Base-by-base conservation (phyloP, 441 rosid species). In the Euphorbia celastroides region DNA sequence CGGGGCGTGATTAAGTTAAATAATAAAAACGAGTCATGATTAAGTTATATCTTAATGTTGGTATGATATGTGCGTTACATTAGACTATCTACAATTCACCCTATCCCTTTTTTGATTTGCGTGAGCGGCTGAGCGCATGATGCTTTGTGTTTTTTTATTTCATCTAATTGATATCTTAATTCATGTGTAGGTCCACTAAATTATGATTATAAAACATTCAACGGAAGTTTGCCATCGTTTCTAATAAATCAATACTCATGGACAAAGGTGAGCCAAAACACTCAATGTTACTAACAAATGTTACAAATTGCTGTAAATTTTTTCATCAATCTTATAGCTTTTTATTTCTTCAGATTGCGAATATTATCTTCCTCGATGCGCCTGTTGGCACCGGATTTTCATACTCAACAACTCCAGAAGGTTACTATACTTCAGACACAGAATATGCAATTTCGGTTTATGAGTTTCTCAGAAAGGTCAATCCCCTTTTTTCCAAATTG, bases 311-410 rank as follows among this genome's bases (percentile, higher is more conserved):
- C 38, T 63, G 56, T 17, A 22, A 46, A 0, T 46, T 48, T 14
- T n/a, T 64, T 50, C 14, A 10, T 41, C 19, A 50, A 50, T 64
- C 28, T 64, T 64, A 17, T 50, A 7, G 32, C 50, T 26, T 23
- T 22, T 46, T 23, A 0, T 34, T 20, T 28, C 36, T 57, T 38
- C 54, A 70, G 68, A 32, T 56, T 55, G 68, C 73, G 55, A 82
- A 74, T 75, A 82, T 82, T 31, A 42, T 82, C 57, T 78, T 68
- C 42, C 55, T 78, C 23, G 80, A 76, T 65, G 60, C 78, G 42
- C 82, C 82, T 0, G 75, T 73, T 8, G 77, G 82, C 12, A 68
- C 80, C 6, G 75, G 83, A 60, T 79, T 82, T 42, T 79, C 85
- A 5, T 82, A 82, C 67, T 71, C 85, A 34, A 77, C 17, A 8